These are phyloP conservation scores for Limtongia smithiae DNA, from an alignment of 805 yeast genomes.

Conservation along the genomic window DNA sequence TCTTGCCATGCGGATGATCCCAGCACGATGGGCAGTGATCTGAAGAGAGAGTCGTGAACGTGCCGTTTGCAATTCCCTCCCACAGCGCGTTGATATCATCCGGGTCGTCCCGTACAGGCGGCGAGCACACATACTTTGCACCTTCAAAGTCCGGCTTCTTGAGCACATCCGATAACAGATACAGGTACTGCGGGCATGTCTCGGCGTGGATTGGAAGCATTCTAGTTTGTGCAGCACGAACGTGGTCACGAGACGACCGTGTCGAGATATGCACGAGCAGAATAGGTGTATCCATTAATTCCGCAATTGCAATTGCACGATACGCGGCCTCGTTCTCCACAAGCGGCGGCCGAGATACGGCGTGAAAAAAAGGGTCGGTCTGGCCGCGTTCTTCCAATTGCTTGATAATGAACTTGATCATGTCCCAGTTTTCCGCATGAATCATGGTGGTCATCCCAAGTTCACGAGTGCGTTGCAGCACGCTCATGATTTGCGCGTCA, in stretches of 20 bases:
- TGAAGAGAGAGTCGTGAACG: constrained; percentile 46
- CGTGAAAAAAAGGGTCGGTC: constrained; percentile 46
- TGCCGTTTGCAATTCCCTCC: constrained; percentile 47
- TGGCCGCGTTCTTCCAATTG: constrained; percentile 41
- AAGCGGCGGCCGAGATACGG: constrained; percentile 44
- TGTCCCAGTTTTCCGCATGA: constrained; percentile 52
- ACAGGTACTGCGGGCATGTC: constrained; percentile 51
- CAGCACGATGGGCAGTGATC: constrained; percentile 49
- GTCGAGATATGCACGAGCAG: constrained; percentile 50
- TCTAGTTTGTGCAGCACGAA: constrained; percentile 43
- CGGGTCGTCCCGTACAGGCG: constrained; percentile 45
- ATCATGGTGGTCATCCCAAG: constrained; percentile 48
- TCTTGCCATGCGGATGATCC: constrained; percentile 44
- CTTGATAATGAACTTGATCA: constrained; percentile 43
- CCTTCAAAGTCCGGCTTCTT: constrained; percentile 44
- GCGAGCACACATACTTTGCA: constrained; percentile 51
- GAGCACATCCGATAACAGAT: constrained; percentile 43
- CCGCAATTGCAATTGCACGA: constrained; percentile 46
- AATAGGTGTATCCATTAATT: constrained; percentile 46
- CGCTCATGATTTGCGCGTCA: constrained; percentile 43
- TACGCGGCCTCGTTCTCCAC: constrained; percentile 52
- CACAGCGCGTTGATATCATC: constrained; percentile 46
- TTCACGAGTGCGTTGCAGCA: constrained; percentile 42
- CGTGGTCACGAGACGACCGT: constrained; percentile 42
- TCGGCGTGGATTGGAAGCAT: constrained; percentile 47